Conservation (phyloP, 768 basidiomycete genomes). For the Naganishia antarctica region DNA sequence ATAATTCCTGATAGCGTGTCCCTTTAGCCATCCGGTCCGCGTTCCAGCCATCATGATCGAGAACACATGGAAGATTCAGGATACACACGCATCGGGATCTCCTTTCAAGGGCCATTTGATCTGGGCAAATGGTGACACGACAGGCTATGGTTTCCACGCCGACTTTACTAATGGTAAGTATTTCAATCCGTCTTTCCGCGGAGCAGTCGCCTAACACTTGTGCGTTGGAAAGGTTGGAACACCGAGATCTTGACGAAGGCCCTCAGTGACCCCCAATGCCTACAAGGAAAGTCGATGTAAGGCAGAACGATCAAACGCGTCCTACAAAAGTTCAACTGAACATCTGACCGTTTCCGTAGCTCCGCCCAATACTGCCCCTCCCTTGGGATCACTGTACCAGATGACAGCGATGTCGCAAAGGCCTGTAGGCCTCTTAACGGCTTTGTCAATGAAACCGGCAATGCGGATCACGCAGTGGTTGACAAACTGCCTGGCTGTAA, state of each 20-base stretch:
- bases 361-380: conserved; percentile 30
- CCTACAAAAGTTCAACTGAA: neutral
- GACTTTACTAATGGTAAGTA: conserved; percentile 36
- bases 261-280: conserved; percentile 50
- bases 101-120: conserved; percentile 30
- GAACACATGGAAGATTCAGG: conserved; percentile 1
- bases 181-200: neutral
- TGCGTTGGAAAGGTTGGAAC: conserved; percentile 55
- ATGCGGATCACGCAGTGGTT: neutral
- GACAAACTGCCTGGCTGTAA: conserved; percentile 27
- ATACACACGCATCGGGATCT: neutral
- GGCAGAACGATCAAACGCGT: neutral
- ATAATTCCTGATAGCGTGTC: conserved; percentile 33
- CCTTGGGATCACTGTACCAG: conserved; percentile 28
- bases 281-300: conserved; percentile 11
- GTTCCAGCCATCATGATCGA: conserved; percentile 44
- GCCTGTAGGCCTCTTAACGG: conserved; percentile 30
- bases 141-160: conserved; percentile 57
- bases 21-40: conserved; percentile 40
- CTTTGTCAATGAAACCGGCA: conserved; percentile 9
- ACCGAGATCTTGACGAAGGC: conserved; percentile 57
- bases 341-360: neutral
- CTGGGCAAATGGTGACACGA: conserved; percentile 60
- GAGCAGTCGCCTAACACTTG: neutral
- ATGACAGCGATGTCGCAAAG: conserved; percentile 21